Conservation (phyloP, 768 basidiomycete species). For the Mycena rosella region DNA sequence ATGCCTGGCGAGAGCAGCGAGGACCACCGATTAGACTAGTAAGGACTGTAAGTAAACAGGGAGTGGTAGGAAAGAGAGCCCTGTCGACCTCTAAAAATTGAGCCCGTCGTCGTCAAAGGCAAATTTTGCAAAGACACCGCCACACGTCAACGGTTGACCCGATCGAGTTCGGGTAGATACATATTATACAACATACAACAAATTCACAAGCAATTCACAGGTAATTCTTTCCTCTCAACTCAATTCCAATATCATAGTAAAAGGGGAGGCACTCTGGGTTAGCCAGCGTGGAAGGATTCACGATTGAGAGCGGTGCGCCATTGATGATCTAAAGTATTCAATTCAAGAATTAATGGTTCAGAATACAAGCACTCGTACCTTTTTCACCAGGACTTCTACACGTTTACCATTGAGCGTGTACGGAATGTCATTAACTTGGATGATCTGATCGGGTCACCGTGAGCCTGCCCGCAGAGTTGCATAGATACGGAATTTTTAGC, state of each 20-base stretch:
- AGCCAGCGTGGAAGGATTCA: constrained; percentile 78
- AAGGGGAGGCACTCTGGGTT: constrained; percentile 80
- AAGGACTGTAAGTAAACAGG: constrained; percentile 9
- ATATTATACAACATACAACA: neutral
- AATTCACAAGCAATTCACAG: neutral
- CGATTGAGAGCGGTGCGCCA: constrained; percentile 73
- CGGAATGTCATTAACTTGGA: constrained; percentile 78
- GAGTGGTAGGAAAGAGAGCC: neutral
- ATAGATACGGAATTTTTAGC: constrained; percentile 38
- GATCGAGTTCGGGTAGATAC: too few species aligned
- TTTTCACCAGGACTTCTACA: constrained; percentile 84
- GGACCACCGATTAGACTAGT: constrained; percentile 27
- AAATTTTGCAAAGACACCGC: neutral
- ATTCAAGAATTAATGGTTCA: neutral
- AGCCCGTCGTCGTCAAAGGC: constrained; percentile 14
- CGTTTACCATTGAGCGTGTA: constrained; percentile 87
- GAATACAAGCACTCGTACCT: constrained; percentile 54
- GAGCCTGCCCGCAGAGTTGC: constrained; percentile 28
- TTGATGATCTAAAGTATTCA: constrained; percentile 73
- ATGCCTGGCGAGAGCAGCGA: constrained; percentile 33
- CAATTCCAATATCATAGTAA: constrained; percentile 68
- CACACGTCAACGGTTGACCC: too few species aligned
- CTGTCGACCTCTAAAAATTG: constrained; percentile 6
- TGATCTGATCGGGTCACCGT: constrained; percentile 64
- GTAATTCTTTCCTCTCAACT: constrained; percentile 27